Conservation (phyloP, 768 basidiomycete species). For the Leucocoprinus birnbaumii region DNA sequence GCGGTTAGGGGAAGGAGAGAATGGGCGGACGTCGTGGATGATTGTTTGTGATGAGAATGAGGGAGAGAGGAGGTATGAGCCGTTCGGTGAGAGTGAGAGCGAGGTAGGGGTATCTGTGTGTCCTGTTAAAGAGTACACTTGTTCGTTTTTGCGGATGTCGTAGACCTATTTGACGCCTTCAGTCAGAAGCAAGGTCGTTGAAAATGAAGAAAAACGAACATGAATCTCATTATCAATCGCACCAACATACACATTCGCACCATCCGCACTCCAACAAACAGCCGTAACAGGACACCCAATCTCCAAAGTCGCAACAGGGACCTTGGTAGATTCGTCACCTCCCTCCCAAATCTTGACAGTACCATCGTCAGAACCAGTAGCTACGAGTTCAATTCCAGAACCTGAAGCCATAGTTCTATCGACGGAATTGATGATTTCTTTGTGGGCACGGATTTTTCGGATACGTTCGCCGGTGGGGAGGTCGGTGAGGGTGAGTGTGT, state of each 20-base stretch:
- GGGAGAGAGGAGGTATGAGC: slow-evolving; percentile 80
- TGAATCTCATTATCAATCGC: slow-evolving; percentile 96
- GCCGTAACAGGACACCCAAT: slow-evolving; percentile 89
- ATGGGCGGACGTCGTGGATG: slow-evolving; percentile 92
- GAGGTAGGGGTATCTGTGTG: slow-evolving; percentile 95
- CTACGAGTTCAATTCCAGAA: slow-evolving; percentile 80
- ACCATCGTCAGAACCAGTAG: slow-evolving; percentile 90
- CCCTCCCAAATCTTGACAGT: slow-evolving; percentile 92
- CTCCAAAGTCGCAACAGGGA: slow-evolving; percentile 77
- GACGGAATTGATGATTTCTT: slow-evolving; percentile 86
- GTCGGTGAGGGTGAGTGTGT: slow-evolving; percentile 73
- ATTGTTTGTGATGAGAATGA: slow-evolving; percentile 87
- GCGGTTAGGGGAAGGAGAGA: slow-evolving; percentile 80
- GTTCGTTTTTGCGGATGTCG: slow-evolving; percentile 82
- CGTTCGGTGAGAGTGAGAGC: slow-evolving; percentile 87
- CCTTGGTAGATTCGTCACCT: slow-evolving; percentile 68
- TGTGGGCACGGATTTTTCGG: slow-evolving; percentile 82
- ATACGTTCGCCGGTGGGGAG: slow-evolving; percentile 81
- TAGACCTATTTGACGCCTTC: slow-evolving; percentile 58
- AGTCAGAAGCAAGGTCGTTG: not conserved
- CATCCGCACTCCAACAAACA: slow-evolving; percentile 92
- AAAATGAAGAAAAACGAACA: slow-evolving; percentile 43
- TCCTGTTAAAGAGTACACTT: slow-evolving; percentile 77
- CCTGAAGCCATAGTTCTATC: slow-evolving; percentile 86
- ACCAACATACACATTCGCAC: slow-evolving; percentile 84